Percentiles rank a stretch among this genome's conserved stretches.
Evolutionary conservation across 495 filamentous ascomycete species (phyloP).

Genomic region (Articulospora tetracladia): DNA sequence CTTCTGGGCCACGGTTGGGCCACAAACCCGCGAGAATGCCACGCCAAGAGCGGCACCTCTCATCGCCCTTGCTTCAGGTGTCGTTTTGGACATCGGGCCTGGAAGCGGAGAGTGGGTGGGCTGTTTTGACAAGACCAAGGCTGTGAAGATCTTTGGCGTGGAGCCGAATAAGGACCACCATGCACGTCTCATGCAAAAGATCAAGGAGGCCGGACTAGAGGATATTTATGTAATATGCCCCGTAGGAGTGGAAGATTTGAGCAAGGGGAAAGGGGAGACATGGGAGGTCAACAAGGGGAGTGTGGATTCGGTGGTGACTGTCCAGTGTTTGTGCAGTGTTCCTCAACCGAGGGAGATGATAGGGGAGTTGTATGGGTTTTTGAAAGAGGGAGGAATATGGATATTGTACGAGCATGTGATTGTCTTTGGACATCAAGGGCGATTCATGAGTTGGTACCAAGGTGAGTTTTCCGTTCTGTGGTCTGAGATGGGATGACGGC

Average conservation of each 20-base stretch:
- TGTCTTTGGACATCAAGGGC: conserved; percentile 33
- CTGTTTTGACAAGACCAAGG: conserved; percentile 28
- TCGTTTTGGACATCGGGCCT: conserved; percentile 39
- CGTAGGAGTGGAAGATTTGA: conserved; percentile 52
- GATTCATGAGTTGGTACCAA: conserved; percentile 44
- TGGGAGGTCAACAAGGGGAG: conserved; percentile 40
- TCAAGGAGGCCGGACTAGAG: conserved; percentile 45
- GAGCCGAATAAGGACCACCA: conserved; percentile 63
- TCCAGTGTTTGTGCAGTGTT: conserved; percentile 71
- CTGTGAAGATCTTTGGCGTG: conserved; percentile 61
- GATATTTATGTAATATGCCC: conserved; percentile 63
- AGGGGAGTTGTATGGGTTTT: conserved; percentile 52
- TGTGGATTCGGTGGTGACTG: conserved; percentile 65
- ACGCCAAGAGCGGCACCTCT: conserved; percentile 35
- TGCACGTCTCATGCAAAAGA: conserved; percentile 37
- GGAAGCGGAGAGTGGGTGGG: conserved; percentile 44
- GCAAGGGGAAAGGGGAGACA: conserved; percentile 25
- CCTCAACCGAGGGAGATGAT: conserved; percentile 56
- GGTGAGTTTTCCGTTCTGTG: conserved; percentile 38
- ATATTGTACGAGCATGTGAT: conserved; percentile 72
- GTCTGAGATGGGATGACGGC: conserved; percentile 36
- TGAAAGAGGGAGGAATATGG: conserved; percentile 65
- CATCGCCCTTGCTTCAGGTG: conserved; percentile 25
- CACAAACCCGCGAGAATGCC: conserved; percentile 28
- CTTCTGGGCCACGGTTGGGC: conserved; percentile 43